Evolutionary conservation across 352 stramenopile species (phyloP).

Genomic region (Chrysophaeum taylorii): DNA sequence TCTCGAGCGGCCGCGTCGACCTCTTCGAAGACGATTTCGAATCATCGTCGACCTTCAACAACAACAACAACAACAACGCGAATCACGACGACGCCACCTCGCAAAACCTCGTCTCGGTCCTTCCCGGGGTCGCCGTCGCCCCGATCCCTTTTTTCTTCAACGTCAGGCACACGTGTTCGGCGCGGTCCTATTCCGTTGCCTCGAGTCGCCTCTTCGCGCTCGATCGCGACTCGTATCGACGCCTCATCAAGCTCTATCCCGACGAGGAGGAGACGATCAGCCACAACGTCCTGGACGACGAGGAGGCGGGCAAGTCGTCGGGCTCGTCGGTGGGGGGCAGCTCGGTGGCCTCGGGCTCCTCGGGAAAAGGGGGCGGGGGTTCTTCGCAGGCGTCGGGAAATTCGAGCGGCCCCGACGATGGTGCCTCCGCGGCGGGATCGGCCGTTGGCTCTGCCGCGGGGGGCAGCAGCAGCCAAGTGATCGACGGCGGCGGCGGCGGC

Average conservation of each 20-base stretch:
- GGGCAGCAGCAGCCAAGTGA: neutral
- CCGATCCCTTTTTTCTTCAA: conserved; percentile 25
- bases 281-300: conserved; percentile 18
- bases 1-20: conserved; percentile 16
- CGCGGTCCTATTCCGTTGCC: neutral
- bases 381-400: neutral
- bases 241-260: conserved; percentile 28
- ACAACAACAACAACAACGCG: no score
- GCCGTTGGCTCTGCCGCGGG: neutral
- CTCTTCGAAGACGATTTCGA: no score
- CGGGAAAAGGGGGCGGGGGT: neutral
- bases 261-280: conserved; percentile 22
- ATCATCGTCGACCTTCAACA: no score
- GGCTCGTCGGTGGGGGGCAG: neutral
- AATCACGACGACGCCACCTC: neutral
- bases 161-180: conserved; percentile 21
- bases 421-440: no score
- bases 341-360: neutral
- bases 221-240: conserved; percentile 16
- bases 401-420: neutral
- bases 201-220: conserved; percentile 18
- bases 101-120: conserved; percentile 1
- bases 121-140: conserved; percentile 5
- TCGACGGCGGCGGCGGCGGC: no score
- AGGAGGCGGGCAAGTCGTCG: neutral